phyloP scores from a whole-genome alignment of 176 grass and related monocot species.

The Rhynchospora pubera region DNA sequence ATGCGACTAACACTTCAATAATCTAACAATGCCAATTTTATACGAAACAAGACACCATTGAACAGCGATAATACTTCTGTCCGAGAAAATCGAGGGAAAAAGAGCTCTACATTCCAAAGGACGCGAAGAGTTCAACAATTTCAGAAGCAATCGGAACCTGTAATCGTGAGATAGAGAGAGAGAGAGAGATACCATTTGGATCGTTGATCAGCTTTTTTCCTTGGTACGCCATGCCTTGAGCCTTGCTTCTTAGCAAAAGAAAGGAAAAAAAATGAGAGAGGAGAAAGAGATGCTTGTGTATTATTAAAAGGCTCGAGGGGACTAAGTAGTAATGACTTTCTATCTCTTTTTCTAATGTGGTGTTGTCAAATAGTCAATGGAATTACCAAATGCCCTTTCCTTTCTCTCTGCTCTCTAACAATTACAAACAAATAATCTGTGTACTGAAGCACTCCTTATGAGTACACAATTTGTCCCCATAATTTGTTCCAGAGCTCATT shows the following conservation, averaged over 20 bases:
- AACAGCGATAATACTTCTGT: background rate
- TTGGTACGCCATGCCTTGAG: conserved; percentile 72
- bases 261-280: background rate
- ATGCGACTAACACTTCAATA: too few species aligned
- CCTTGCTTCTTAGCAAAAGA: background rate
- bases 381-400: conserved; percentile 32
- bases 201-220: conserved; percentile 97
- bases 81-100: background rate
- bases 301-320: background rate
- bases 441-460: background rate
- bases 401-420: background rate
- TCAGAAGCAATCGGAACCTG: background rate
- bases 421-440: background rate
- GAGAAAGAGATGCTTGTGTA: background rate
- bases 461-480: background rate
- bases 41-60: background rate
- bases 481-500: background rate
- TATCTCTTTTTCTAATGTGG: conserved; percentile 7
- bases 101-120: background rate
- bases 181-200: conserved; percentile 47
- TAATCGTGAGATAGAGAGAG: background rate
- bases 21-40: background rate
- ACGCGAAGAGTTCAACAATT: background rate
- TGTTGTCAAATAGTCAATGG: conserved; percentile 25
- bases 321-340: conserved; percentile 9